Conservation (phyloP, 805 yeast genomes). For the Danielia reshetovae region DNA sequence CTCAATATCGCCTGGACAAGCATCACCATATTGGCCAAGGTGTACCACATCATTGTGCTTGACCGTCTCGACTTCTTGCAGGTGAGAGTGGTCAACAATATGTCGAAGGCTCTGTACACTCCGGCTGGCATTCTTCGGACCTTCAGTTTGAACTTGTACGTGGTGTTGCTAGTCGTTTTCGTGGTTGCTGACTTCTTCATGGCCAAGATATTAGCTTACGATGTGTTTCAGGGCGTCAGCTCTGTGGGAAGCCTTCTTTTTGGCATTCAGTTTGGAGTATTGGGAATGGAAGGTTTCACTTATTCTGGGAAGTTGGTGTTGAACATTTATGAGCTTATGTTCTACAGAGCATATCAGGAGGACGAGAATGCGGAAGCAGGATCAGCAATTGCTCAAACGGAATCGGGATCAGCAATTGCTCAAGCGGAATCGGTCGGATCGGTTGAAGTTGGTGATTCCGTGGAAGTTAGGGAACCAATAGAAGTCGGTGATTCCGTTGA, state of each 20-base stretch:
- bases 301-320: constrained; percentile 44
- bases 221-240: constrained; percentile 46
- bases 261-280: constrained; percentile 72
- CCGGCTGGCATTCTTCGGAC: constrained; percentile 25
- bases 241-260: constrained; percentile 59
- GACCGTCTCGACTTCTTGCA: constrained; percentile 46
- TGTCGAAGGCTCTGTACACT: constrained; percentile 13
- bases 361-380: no score
- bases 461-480: constrained; percentile 3
- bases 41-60: constrained; percentile 71
- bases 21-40: constrained; percentile 41
- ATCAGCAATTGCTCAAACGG: not conserved
- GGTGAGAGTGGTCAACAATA: constrained; percentile 24
- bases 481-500: not conserved
- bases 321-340: constrained; percentile 52
- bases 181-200: constrained; percentile 48
- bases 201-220: constrained; percentile 54
- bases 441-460: not conserved
- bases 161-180: constrained; percentile 43
- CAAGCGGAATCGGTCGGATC: not conserved
- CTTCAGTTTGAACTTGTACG: constrained; percentile 36
- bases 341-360: no score
- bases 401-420: not conserved
- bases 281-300: constrained; percentile 51
- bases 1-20: constrained; percentile 40